These are phyloP conservation scores for Anthostomella pinea DNA, from an alignment of 2,329 filamentous ascomycete genomes.

Conservation along the genomic window DNA sequence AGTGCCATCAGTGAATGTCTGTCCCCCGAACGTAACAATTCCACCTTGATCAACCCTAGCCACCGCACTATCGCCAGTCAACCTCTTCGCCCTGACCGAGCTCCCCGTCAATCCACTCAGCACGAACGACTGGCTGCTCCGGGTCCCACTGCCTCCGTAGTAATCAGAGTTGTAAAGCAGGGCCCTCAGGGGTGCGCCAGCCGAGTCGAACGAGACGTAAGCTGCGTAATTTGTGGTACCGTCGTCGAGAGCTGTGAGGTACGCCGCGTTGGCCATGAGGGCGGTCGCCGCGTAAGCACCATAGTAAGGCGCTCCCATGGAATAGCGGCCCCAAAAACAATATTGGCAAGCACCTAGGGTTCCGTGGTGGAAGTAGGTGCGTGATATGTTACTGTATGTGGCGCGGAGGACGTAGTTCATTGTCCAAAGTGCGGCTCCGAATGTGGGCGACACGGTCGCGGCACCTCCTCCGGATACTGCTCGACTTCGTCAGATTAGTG, in stretches of 20 bases:
- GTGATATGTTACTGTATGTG: slow-evolving; percentile 35
- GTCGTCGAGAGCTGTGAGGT: slow-evolving; percentile 44
- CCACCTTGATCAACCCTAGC: slow-evolving; percentile 43
- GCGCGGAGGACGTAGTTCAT: slow-evolving; percentile 43
- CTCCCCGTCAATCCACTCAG: slow-evolving; percentile 39
- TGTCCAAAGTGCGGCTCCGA: slow-evolving; percentile 50
- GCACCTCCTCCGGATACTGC: slow-evolving; percentile 38
- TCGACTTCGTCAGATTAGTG: background rate
- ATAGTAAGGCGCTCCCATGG: slow-evolving; percentile 50
- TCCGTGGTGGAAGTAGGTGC: slow-evolving; percentile 50
- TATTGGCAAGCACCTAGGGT: slow-evolving; percentile 49
- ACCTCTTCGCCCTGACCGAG: slow-evolving; percentile 40
- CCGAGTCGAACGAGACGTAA: slow-evolving; percentile 43
- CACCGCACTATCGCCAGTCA: slow-evolving; percentile 42
- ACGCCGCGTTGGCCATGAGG: slow-evolving; percentile 41
- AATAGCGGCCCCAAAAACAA: slow-evolving; percentile 36
- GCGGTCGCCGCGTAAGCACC: slow-evolving; percentile 47
- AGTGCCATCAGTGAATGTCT: slow-evolving; percentile 43
- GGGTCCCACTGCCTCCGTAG: slow-evolving; percentile 32
- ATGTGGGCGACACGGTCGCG: slow-evolving; percentile 41
- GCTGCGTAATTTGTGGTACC: slow-evolving; percentile 41
- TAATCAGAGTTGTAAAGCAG: slow-evolving; percentile 48
- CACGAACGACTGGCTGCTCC: slow-evolving; percentile 38
- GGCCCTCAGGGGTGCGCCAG: slow-evolving; percentile 34
- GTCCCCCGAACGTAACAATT: slow-evolving; percentile 43